Evolutionary conservation across 1,284 basidiomycete species (phyloP).

Genomic region (Retiboletus flavoniger): DNA sequence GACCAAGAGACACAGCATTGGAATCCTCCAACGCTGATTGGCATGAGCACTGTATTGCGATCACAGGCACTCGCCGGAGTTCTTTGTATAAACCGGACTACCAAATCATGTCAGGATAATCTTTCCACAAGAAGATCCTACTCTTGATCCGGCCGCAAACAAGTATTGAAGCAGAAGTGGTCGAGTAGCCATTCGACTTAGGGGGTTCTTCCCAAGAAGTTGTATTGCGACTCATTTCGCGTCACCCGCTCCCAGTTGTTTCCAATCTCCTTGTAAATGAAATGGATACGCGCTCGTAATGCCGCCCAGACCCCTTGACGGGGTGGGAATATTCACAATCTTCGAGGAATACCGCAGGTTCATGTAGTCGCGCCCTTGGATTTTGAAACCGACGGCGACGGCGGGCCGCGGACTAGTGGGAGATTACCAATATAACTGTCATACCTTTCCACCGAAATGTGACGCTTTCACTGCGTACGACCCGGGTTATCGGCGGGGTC

Average conservation of each 20-base stretch:
- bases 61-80: conserved; percentile 6
- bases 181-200: not conserved
- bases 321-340: not conserved
- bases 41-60: conserved; percentile 1
- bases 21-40: not conserved
- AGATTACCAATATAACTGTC: not conserved
- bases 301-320: not conserved
- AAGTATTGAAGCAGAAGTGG: not conserved
- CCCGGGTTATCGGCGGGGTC: not conserved
- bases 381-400: not conserved
- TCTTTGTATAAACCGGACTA: not conserved
- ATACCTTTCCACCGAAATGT: conserved; percentile 1
- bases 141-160: conserved; percentile 3
- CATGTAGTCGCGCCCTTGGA: not conserved
- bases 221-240: not conserved
- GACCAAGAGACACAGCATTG: conserved; percentile 8
- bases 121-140: not conserved
- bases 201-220: conserved; percentile 1
- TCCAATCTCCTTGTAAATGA: not conserved
- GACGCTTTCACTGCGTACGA: not conserved
- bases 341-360: not conserved
- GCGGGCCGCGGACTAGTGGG: not conserved
- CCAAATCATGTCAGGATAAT: conserved; percentile 2
- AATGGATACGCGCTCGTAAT: not conserved
- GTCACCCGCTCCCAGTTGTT: conserved; percentile 1